Evolutionary conservation across 352 stramenopile genomes (phyloP), one percentile per base, ranked within the genome.

Genomic region (Phytopythium montanum): DNA sequence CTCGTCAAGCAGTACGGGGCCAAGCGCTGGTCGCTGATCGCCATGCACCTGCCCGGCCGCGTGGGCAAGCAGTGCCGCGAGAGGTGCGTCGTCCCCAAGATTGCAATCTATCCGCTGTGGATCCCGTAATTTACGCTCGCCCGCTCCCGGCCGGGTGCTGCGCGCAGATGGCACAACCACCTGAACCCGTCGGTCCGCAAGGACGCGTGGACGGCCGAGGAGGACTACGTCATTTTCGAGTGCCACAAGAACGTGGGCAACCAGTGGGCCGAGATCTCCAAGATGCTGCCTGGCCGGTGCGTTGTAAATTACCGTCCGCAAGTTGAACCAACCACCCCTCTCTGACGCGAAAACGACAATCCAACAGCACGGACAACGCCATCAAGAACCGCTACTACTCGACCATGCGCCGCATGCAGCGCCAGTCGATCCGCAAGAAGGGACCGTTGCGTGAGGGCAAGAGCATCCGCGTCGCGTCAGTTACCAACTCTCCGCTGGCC

Each of bases 311-410:
- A 25, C 46, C 31, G 7, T 26, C 31, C 49, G 16, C 26, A 28
- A 26, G 13, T 5, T 10, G 18, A 28, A 14, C 3, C 38, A 7
- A 5, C 12, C 31, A 28, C 18, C 12, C 10, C n/a, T 6, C 10
- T 25, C 9, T 51, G 14, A 33, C 44, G 18, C 41, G 16, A 31
- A 9, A 7, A 5, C 18, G 19, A 26, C 25, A 1, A n/a, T n/a
- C 16, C 18, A 19, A 9, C 23, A 85, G 84, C 45, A 96, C 89
- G 28, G 88, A 97, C 65, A 97, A 97, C 65, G 86, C 85, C 29
- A 96, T 97, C 65, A 97, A 97, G 70, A 96, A 96, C 60, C 77
- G 87, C 38, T 97, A 94, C 66, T 96, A 98, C 68, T 96, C 87
- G 59, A 96, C 84, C n/a, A 95, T 94, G 84, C 71, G 87, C 5